These are phyloP conservation scores for Gossypium thurberi DNA, from an alignment of 345 rosid genomes.

Conservation along the genomic window DNA sequence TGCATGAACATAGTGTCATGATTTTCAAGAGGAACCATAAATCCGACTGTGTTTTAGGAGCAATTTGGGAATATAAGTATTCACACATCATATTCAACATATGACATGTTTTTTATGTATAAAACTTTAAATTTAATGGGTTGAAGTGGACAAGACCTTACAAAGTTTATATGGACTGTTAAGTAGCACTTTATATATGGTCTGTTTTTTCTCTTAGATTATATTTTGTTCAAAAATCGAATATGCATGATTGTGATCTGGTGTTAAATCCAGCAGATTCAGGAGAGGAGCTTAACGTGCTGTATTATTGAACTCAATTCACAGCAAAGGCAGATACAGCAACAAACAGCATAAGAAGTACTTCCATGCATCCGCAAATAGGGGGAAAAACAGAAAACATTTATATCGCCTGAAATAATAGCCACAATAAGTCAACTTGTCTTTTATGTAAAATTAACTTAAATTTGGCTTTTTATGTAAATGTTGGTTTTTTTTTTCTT, in stretches of 20 bases:
- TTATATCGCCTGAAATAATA: neutral
- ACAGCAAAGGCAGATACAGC: constrained; percentile 14
- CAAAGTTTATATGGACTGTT: too few species aligned
- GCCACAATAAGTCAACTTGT: too few species aligned
- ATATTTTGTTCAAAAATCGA: neutral
- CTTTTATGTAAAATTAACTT: too few species aligned
- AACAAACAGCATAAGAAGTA: neutral
- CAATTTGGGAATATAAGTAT: too few species aligned
- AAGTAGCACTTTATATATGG: too few species aligned
- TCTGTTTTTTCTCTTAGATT: neutral
- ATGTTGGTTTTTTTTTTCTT: too few species aligned
- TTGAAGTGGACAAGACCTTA: too few species aligned
- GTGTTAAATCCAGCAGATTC: constrained; percentile 31
- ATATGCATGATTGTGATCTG: neutral
- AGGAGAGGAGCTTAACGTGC: constrained; percentile 53
- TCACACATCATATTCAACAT: too few species aligned
- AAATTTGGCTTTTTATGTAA: too few species aligned
- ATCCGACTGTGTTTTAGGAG: too few species aligned
- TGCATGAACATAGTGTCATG: neutral
- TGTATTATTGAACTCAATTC: constrained; percentile 29
- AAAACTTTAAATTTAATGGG: too few species aligned
- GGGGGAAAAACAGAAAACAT: neutral
- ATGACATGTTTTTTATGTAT: too few species aligned
- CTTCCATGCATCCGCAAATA: neutral
- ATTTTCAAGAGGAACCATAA: neutral